Evolutionary conservation across 176 grass and related monocot species (phyloP).

Genomic region (Canna indica): DNA sequence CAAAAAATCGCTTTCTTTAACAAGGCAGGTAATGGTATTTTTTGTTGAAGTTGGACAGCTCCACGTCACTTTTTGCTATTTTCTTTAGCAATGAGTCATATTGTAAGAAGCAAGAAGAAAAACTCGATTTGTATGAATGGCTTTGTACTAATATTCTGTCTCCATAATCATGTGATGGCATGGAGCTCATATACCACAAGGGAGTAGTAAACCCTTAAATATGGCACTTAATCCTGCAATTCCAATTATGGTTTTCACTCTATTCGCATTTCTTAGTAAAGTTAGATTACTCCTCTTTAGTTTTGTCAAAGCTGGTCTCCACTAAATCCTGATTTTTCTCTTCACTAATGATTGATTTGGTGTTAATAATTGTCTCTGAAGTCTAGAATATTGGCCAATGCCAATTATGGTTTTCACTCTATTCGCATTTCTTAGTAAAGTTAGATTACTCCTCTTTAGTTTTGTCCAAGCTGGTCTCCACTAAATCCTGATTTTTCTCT

Average conservation of each 20-base stretch:
- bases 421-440: background rate
- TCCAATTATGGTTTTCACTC: background rate
- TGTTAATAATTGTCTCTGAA: background rate
- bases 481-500: background rate
- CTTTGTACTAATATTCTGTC: no score
- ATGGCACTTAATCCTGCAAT: background rate
- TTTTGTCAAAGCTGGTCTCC: background rate
- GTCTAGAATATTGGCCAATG: background rate
- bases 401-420: background rate
- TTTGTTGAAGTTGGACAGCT: background rate
- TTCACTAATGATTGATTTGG: background rate
- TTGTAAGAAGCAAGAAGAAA: background rate
- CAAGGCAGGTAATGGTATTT: background rate
- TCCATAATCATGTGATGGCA: background rate
- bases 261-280: background rate
- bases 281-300: background rate
- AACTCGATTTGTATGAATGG: background rate
- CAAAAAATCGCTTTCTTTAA: background rate
- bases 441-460: background rate
- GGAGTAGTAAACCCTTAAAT: background rate
- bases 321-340: background rate
- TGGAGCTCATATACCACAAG: background rate
- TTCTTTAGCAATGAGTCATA: background rate
- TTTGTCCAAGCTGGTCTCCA: background rate
- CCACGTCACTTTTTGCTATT: conserved; percentile 3